Evolutionary conservation across 805 yeast genomes (phyloP), one percentile per base, ranked within the genome.

Genomic region (Saturnispora kantuleensis): DNA sequence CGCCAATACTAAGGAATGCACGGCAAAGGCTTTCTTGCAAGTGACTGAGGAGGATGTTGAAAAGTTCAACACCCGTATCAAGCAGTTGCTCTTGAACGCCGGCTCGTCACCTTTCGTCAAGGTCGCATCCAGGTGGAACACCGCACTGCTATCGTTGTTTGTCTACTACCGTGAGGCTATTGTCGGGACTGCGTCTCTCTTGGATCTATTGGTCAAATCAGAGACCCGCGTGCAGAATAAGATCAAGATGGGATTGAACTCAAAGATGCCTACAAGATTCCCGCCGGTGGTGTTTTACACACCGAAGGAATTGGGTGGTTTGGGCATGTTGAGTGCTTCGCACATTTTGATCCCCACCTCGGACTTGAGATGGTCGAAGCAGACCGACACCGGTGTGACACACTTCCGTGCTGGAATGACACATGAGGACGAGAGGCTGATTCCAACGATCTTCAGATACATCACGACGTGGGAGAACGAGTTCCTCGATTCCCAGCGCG

Each of bases 281-380:
- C 99, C 99, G 3, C 99, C 98, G 0, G 97, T 97, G 3, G 98
- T 93, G 0, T 93, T 93, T 56, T 93, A 93, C 59, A 88, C 98
- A 0, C 98, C 98, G 0, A 90, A 89, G 54, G 99, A 93, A 60
- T 66, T 93, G 3, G 98, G 99, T 41, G 99, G 99, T 37, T 67
- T 93, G 37, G 99, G 98, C 21, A 93, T 93, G 98, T 68, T 93
- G 21, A 85, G 96, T 69, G 97, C 97, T 0, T 86, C 96, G 11
- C 98, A 93, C 60, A 86, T 93, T 41, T 68, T 93, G 50, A 93
- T 93, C 52, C 98, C 98, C 0, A 84, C 95, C 0, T 81, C 95
- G 5, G 98, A 93, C 61, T 65, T 90, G 49, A 71, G 82, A 44
- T 90, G 95, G 93, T 86, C 96, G 0, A 76, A 75, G 55, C 97